Evolutionary conservation across 2,329 filamentous ascomycete genomes (phyloP), one percentile per base, ranked within the genome.

Genomic region (Aspergillus sp.): DNA sequence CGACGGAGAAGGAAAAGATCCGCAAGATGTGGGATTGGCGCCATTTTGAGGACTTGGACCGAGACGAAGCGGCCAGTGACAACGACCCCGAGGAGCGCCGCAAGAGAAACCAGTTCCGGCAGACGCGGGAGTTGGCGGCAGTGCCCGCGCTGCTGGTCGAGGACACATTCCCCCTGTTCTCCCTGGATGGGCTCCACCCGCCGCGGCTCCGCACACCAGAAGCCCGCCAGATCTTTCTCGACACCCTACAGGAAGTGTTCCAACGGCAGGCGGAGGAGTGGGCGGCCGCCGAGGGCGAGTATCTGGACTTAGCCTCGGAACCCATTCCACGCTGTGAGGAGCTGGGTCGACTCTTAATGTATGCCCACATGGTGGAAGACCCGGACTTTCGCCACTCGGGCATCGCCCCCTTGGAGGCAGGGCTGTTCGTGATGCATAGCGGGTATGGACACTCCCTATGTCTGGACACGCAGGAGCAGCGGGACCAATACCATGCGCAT

Each of bases 251-350:
- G 49, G 8, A 52, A 12, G 49, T 52, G 2, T 52, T 52, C 30
- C 49, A 52, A 10, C 17, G 32, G 49, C 49, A 52, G 17, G 49
- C 49, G 49, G 49, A 23, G 30, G 49, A 38, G 17, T 52, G 49
- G 49, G 49, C 49, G 49, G 30, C 49, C 15, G 49, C n/a, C 15
- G n/a, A 21, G 19, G 49, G 17, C 17, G n/a, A 36, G 49, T 28
- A 51, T 10, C 2, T 28, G 3, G 15, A 52, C 2, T 1, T 30
- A 2, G 4, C 28, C n/a, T 12, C 12, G 30, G 49, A 17, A 17
- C 49, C 19, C 2, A 19, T 52, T 8, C 17, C 49, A 0, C 30
- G 49, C 25, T 52, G 49, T 13, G 49, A 52, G 7, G 49, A 52
- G 49, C 49, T 52, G 49, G 28, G 28, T 17, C n/a, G n/a, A 10